Conservation (phyloP, 2,329 filamentous ascomycete genomes). For the Teratosphaeria zuluensis region DNA sequence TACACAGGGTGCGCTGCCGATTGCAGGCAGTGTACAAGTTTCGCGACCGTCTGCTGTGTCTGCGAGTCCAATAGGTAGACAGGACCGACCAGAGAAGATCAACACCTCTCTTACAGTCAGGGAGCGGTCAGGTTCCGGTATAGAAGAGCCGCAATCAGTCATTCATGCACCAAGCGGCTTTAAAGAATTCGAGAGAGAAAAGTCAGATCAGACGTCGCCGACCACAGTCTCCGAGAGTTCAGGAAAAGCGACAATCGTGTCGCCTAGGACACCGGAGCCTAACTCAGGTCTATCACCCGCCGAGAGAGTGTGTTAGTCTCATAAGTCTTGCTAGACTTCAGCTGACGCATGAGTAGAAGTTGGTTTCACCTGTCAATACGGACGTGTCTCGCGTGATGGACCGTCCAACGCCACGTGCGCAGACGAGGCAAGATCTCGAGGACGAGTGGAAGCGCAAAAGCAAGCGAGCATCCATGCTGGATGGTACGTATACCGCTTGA, state of each 20-base stretch:
- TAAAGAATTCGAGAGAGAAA: slow-evolving; percentile 52
- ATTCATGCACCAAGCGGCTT: slow-evolving; percentile 86
- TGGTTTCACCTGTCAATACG: slow-evolving; percentile 63
- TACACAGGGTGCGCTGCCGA: not conserved
- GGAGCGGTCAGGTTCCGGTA: slow-evolving; percentile 42
- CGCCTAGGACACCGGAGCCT: slow-evolving; percentile 27
- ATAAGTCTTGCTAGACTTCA: not conserved
- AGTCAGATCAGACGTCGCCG: slow-evolving; percentile 8
- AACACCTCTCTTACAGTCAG: slow-evolving; percentile 35
- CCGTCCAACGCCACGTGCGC: slow-evolving; percentile 70
- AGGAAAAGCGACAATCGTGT: slow-evolving; percentile 21
- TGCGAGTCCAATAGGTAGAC: slow-evolving; percentile 5
- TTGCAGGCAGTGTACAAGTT: slow-evolving; percentile 18
- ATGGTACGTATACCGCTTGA: slow-evolving; percentile 46
- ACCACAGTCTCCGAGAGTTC: slow-evolving; percentile 9
- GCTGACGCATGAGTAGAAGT: not conserved
- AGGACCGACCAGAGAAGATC: slow-evolving; percentile 33
- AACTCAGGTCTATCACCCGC: slow-evolving; percentile 14
- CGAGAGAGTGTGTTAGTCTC: slow-evolving; percentile 19
- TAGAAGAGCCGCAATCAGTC: slow-evolving; percentile 76
- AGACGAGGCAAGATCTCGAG: slow-evolving; percentile 68
- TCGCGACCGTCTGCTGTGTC: slow-evolving; percentile 6
- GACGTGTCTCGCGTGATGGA: slow-evolving; percentile 54
- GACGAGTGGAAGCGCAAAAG: slow-evolving; percentile 46
- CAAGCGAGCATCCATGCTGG: slow-evolving; percentile 62